Percentiles rank a stretch among this genome's conserved stretches.
Evolutionary conservation across 2,329 filamentous ascomycete genomes (phyloP).

Genomic region (Exophiala lecanii-corni): DNA sequence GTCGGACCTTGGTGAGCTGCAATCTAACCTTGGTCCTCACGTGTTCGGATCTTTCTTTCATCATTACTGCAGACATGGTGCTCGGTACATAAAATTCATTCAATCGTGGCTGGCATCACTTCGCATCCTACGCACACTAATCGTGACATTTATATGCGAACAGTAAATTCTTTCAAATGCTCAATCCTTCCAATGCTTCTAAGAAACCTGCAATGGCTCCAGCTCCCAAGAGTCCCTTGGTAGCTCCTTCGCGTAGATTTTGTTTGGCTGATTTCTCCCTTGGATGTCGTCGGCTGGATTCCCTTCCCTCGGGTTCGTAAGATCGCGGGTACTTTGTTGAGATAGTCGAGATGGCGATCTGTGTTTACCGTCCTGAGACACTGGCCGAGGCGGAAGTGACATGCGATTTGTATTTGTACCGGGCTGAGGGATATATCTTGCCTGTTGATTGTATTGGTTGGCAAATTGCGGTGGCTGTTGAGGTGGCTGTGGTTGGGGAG

Average conservation of each 20-base stretch:
- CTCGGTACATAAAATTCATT: no score
- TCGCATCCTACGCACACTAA: no score
- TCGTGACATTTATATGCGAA: no score
- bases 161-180: slow-evolving; percentile 10
- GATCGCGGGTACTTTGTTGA: slow-evolving; percentile 10
- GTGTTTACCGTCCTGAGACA: slow-evolving; percentile 25
- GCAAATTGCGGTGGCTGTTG: slow-evolving; percentile 6
- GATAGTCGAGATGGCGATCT: slow-evolving; percentile 24
- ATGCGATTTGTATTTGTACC: slow-evolving; percentile 9
- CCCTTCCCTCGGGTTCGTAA: background rate
- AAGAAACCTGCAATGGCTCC: slow-evolving; percentile 37
- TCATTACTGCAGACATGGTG: no score
- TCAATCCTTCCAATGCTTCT: slow-evolving; percentile 37
- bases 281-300: slow-evolving; percentile 6
- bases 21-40: no score
- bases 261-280: slow-evolving; percentile 26
- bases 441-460: slow-evolving; percentile 2
- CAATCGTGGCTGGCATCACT: no score
- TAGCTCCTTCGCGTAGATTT: slow-evolving; percentile 32
- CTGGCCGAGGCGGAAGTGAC: slow-evolving; percentile 16
- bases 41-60: no score
- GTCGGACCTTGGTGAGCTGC: no score
- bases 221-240: slow-evolving; percentile 34
- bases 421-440: slow-evolving; percentile 14
- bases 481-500: slow-evolving; percentile 1